Evolutionary conservation across 2,329 filamentous ascomycete genomes (phyloP).

Genomic region (Colletotrichum gigasporum): DNA sequence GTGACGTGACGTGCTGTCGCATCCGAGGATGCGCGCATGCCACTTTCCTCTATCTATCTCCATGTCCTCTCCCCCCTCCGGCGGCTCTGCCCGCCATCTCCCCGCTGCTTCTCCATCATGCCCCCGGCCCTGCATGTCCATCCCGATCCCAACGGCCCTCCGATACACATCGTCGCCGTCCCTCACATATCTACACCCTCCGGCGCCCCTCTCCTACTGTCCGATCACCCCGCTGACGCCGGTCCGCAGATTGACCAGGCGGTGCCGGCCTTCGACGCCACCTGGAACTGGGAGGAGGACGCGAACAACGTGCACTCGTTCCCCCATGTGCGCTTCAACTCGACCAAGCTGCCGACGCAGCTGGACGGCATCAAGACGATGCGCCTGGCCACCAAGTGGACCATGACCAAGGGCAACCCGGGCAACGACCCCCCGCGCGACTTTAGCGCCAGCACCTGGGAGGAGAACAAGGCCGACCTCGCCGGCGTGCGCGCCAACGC

Average conservation of each 20-base stretch:
- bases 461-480: conserved; percentile 36
- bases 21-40: not conserved
- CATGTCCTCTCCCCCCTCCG: not conserved
- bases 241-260: conserved; percentile 36
- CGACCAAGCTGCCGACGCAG: conserved; percentile 37
- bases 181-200: not conserved
- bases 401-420: conserved; percentile 38
- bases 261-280: conserved; percentile 41
- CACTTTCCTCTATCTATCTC: not conserved
- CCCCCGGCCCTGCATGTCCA: not conserved
- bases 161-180: not conserved
- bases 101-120: not conserved
- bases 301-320: conserved; percentile 42
- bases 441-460: conserved; percentile 30
- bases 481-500: conserved; percentile 39
- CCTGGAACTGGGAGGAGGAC: conserved; percentile 42
- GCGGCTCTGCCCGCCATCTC: not conserved
- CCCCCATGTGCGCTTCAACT: conserved; percentile 43
- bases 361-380: conserved; percentile 41
- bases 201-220: not conserved
- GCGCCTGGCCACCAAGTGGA: conserved; percentile 39
- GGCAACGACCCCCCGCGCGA: conserved; percentile 32
- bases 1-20: not conserved
- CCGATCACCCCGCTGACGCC: not conserved
- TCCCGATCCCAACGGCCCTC: not conserved